Percentiles rank a stretch among this genome's conserved stretches.
Evolutionary conservation across 2,329 filamentous ascomycete genomes (phyloP).

Genomic region (Ophiostoma piceae): DNA sequence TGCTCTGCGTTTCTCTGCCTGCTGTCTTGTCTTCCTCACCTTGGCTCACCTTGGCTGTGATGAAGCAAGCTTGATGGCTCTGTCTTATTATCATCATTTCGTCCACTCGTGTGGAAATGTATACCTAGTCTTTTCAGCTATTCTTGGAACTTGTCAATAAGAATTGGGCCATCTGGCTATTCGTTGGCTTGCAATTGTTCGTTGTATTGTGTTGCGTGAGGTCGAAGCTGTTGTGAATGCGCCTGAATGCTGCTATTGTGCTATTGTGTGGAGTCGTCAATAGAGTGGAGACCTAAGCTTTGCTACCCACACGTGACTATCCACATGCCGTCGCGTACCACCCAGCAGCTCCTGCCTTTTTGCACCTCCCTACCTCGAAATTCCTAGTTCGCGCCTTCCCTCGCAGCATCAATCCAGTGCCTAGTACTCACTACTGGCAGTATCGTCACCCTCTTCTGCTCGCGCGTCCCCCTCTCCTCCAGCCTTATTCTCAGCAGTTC

Average conservation of each 20-base stretch:
- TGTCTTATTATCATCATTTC: neutral
- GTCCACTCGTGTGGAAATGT: neutral
- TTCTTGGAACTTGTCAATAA: neutral
- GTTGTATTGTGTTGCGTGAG: neutral
- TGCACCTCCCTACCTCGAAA: conserved; percentile 12
- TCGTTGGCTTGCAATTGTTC: neutral
- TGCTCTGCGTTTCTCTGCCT: neutral
- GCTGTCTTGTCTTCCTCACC: neutral
- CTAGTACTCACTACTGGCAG: neutral
- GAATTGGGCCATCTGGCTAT: neutral
- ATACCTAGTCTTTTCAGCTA: neutral
- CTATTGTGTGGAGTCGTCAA: neutral
- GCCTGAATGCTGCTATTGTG: neutral
- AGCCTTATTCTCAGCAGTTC: too few species aligned
- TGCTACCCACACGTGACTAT: neutral
- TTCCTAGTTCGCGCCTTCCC: conserved; percentile 5
- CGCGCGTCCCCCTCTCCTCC: neutral
- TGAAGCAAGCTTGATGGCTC: neutral
- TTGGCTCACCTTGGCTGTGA: neutral
- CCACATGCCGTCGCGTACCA: conserved; percentile 9
- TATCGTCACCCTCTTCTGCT: neutral
- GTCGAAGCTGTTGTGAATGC: neutral
- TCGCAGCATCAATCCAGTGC: neutral
- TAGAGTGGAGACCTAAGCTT: neutral
- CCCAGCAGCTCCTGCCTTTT: neutral